These are phyloP conservation scores for Onygenales sp. DNA, from an alignment of 2,329 filamentous ascomycete species.

Conservation along the genomic window DNA sequence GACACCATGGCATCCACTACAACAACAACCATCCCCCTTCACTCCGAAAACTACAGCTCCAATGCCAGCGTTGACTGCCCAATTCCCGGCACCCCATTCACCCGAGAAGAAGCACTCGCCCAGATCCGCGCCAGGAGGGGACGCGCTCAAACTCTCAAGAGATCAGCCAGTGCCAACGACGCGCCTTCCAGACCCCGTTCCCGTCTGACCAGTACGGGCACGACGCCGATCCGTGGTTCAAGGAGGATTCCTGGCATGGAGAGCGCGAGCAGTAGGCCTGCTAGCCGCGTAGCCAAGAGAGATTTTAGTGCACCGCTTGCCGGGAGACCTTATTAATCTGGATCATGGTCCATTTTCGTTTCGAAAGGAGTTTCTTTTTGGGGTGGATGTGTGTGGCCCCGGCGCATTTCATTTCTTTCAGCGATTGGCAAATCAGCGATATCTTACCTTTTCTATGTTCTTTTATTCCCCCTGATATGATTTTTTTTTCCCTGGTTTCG, in stretches of 20 bases:
- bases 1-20: conserved; percentile 14
- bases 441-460: background rate
- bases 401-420: background rate
- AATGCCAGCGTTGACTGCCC: conserved; percentile 11
- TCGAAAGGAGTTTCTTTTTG: background rate
- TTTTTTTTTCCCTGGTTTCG: background rate
- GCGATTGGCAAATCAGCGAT: background rate
- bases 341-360: background rate
- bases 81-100: conserved; percentile 34
- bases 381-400: too few species aligned
- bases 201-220: background rate
- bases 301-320: conserved; percentile 29
- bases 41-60: conserved; percentile 16
- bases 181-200: conserved; percentile 17
- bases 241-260: conserved; percentile 26
- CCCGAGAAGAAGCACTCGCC: conserved; percentile 39
- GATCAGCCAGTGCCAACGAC: conserved; percentile 32
- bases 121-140: conserved; percentile 40
- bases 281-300: conserved; percentile 18
- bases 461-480: background rate
- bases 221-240: conserved; percentile 9
- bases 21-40: conserved; percentile 24
- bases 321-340: conserved; percentile 18
- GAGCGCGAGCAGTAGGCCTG: conserved; percentile 15
- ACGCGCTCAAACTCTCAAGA: conserved; percentile 31